Evolutionary conservation across 768 basidiomycete species (phyloP), one percentile per base, ranked within the genome.

Genomic region (Sporobolomyces roseus): DNA sequence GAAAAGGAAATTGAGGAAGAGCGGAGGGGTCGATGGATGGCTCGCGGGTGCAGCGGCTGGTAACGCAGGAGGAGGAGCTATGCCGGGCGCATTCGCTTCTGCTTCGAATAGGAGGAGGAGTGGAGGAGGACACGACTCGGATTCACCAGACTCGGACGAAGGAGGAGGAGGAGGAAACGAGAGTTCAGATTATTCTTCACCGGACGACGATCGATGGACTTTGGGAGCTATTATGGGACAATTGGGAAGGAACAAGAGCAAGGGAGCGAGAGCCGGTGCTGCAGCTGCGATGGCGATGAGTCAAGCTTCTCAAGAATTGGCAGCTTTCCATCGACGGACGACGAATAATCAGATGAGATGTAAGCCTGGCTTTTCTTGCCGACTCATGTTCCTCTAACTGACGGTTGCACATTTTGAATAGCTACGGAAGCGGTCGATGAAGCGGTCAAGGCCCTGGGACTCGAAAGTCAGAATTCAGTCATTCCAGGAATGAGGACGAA

Each of bases 401-500:
- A n/a, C n/a, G n/a, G n/a, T n/a, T n/a, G n/a, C n/a, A n/a, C n/a
- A n/a, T n/a, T n/a, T n/a, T n/a, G n/a, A n/a, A n/a, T n/a, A 56
- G 79, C 79, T 46, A 75, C 77, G 35, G 72, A 68, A 2, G 77
- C 77, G 23, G 77, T 81, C 32, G 76, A 77, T 19, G 77, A 78
- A 25, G 78, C 79, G 1, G 65, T 79, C 2, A 38, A 70, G 13
- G 70, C 72, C 43, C 75, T 81, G 19, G 77, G 75, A 0, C 65
- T 78, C 35, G 35, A 54, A 36, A 85, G 84, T 68, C 75, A 83
- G 32, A 81, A 81, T 50, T 85, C 87, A 65, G 74, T 85, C 23
- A 76, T 92, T 2, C 86, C 87, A 1, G 88, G 88, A 0, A 79
- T 91, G 68, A 85, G 86, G 75, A 84, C 90, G 16, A 82, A 84